Percentiles rank a stretch among this genome's conserved stretches.
Evolutionary conservation across 2,329 filamentous ascomycete genomes (phyloP).

Genomic region (Cercospora zeae-maydis): DNA sequence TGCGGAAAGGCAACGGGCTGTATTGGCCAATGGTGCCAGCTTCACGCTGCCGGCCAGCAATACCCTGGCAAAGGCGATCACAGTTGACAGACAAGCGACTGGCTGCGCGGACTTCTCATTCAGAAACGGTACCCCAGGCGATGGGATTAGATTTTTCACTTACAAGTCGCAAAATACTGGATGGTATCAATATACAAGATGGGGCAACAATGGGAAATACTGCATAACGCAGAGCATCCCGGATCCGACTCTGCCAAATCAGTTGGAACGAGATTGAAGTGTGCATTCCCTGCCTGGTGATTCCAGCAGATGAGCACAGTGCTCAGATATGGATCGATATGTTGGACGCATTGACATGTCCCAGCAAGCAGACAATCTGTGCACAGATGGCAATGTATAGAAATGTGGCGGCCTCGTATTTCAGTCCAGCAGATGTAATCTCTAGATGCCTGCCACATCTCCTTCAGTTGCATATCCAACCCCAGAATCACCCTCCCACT

Average conservation of each 20-base stretch:
- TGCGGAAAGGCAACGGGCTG: too few relatives aligned
- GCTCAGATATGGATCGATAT: neutral
- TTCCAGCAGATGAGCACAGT: neutral
- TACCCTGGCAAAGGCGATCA: neutral
- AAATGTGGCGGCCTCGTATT: neutral
- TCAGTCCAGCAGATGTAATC: neutral
- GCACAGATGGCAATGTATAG: neutral
- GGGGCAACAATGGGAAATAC: too few relatives aligned
- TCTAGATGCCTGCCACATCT: neutral
- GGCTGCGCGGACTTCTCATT: neutral
- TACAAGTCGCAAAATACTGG: neutral
- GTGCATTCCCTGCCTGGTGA: neutral
- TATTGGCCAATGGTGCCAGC: too few relatives aligned
- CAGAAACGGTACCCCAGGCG: neutral
- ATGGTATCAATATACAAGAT: neutral
- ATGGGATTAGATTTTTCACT: neutral
- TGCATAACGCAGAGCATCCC: too few relatives aligned
- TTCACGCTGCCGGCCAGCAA: neutral
- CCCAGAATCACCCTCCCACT: neutral
- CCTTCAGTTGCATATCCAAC: neutral
- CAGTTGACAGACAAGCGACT: neutral
- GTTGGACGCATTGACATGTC: neutral
- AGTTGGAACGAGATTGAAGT: neutral
- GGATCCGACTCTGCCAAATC: too few relatives aligned
- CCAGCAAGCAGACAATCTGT: neutral